Conservation (phyloP, 306 rosid species). For the Rubus idaeus region DNA sequence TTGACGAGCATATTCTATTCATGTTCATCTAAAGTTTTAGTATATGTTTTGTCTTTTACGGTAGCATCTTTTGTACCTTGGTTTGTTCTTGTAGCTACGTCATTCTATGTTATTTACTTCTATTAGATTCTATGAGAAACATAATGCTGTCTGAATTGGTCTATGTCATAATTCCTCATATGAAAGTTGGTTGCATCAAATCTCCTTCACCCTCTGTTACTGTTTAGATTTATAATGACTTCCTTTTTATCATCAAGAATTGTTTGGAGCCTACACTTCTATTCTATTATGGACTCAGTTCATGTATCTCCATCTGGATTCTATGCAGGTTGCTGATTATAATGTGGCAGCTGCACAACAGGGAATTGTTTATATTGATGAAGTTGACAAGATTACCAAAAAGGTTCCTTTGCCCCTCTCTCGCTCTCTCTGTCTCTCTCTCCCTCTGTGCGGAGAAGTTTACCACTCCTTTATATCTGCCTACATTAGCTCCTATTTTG, state of each 20-base stretch:
- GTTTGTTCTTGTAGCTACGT: neutral
- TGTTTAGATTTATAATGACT: neutral
- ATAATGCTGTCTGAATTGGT: neutral
- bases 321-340: slow-evolving; percentile 82
- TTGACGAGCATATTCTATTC: slow-evolving; percentile 1
- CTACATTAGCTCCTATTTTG: slow-evolving; percentile 30
- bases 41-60: neutral
- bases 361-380: slow-evolving; percentile 97
- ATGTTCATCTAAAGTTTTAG: neutral
- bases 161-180: neutral
- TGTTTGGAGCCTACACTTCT: neutral
- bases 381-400: slow-evolving; percentile 97
- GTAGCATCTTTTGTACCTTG: neutral
- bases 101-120: neutral
- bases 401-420: slow-evolving; percentile 49
- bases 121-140: neutral
- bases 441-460: neutral
- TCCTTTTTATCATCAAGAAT: neutral
- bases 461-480: neutral
- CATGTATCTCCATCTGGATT: slow-evolving; percentile 5
- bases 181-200: neutral
- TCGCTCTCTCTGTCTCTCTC: neutral
- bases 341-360: slow-evolving; percentile 95
- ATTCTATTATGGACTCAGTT: neutral
- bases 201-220: neutral